These are phyloP conservation scores for Lasiosphaeriaceae sp. DNA, from an alignment of 495 filamentous ascomycete genomes.

Conservation along the genomic window DNA sequence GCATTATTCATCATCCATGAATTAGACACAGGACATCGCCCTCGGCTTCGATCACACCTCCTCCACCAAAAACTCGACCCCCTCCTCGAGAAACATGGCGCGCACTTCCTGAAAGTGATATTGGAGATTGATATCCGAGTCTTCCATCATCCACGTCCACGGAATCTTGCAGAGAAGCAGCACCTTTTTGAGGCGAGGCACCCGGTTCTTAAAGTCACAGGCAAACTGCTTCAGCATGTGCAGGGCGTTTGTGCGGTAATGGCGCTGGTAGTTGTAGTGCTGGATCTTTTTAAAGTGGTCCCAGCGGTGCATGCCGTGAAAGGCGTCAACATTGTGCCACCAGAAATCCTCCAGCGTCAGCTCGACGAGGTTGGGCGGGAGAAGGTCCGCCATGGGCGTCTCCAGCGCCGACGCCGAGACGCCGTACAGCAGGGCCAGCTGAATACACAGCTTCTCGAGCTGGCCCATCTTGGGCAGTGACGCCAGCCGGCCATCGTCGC, in stretches of 20 bases:
- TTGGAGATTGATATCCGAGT: constrained; percentile 10
- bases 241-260: constrained; percentile 21
- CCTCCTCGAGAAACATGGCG: constrained; percentile 14
- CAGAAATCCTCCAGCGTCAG: constrained; percentile 32
- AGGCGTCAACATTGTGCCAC: constrained; percentile 20
- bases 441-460: constrained; percentile 26
- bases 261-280: constrained; percentile 18
- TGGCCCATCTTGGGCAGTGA: constrained; percentile 15
- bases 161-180: constrained; percentile 23
- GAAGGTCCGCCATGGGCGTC: constrained; percentile 20
- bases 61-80: constrained; percentile 23
- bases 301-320: constrained; percentile 19
- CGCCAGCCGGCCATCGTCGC: constrained; percentile 24
- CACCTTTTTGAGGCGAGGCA: constrained; percentile 19
- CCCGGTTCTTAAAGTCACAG: constrained; percentile 2
- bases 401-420: constrained; percentile 1
- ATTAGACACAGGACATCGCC: too few relatives aligned
- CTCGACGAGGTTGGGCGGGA: constrained; percentile 30
- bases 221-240: constrained; percentile 22
- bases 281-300: constrained; percentile 7
- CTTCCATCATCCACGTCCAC: constrained; percentile 25
- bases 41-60: too few relatives aligned
- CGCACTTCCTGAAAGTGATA: constrained; percentile 22
- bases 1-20: too few relatives aligned
- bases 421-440: constrained; percentile 25